Conservation (phyloP, 1,284 basidiomycete genomes). For the Leccinum griseonigrum region DNA sequence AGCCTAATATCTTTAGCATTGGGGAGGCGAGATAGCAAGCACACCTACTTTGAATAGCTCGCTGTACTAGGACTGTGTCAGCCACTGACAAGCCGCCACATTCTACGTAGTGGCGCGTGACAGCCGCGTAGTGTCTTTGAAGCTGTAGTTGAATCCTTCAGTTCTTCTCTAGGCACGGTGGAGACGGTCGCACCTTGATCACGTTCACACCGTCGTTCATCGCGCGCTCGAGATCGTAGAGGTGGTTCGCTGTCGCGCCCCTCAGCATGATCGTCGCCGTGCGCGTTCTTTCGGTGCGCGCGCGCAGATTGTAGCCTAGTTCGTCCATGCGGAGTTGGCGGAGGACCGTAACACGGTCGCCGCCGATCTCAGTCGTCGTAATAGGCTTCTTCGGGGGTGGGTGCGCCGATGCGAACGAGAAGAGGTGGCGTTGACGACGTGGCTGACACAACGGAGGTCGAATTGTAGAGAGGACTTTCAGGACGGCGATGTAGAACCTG, state of each 20-base stretch:
- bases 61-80: too few species aligned
- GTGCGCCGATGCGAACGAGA: constrained; percentile 92
- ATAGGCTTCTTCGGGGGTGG: constrained; percentile 95
- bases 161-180: too few species aligned
- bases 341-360: constrained; percentile 96
- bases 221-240: constrained; percentile 95
- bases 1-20: too few species aligned
- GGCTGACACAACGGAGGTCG: constrained; percentile 90
- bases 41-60: too few species aligned
- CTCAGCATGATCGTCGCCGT: constrained; percentile 94
- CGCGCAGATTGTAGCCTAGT: constrained; percentile 50
- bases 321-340: constrained; percentile 76
- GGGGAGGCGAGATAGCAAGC: too few species aligned
- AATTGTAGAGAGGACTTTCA: constrained; percentile 98
- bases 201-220: constrained; percentile 98
- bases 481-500: constrained; percentile 88
- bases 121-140: too few species aligned
- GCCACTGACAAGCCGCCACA: too few species aligned
- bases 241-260: constrained; percentile 93
- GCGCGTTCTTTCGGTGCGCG: constrained; percentile 58
- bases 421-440: constrained; percentile 95
- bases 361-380: constrained; percentile 92
- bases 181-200: constrained; percentile 64
- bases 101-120: too few species aligned
- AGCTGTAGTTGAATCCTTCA: too few species aligned